These are phyloP conservation scores for Fonsecaea monophora DNA, from an alignment of 2,329 filamentous ascomycete genomes.

Conservation along the genomic window DNA sequence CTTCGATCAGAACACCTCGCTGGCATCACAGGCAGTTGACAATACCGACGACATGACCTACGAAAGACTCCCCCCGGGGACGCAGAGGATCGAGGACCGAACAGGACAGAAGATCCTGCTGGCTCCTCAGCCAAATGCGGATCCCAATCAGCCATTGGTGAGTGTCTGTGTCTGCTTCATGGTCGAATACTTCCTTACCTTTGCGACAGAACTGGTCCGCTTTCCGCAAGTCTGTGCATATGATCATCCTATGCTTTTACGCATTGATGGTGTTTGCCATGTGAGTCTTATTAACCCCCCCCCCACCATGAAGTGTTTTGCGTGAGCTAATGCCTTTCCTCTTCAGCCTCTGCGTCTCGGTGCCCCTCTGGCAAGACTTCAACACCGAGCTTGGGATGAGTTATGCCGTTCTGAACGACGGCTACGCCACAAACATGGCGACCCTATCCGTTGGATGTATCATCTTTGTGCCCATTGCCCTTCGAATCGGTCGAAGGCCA, in stretches of 20 bases:
- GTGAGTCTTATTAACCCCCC: conserved; percentile 28
- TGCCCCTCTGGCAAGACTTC: conserved; percentile 51
- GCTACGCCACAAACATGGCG: conserved; percentile 52
- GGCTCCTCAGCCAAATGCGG: conserved; percentile 40
- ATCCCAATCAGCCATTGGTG: conserved; percentile 43
- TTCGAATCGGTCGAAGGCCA: conserved; percentile 52
- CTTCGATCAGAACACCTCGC: background rate
- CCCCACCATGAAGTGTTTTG: background rate
- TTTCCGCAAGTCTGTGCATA: conserved; percentile 42
- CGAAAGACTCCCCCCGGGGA: conserved; percentile 35
- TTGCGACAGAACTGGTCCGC: conserved; percentile 27
- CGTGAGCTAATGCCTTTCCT: background rate
- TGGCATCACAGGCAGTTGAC: background rate
- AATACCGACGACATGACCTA: conserved; percentile 21
- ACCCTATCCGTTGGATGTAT: conserved; percentile 49
- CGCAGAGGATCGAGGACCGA: conserved; percentile 33
- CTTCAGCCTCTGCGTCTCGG: conserved; percentile 46
- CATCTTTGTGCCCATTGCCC: conserved; percentile 52
- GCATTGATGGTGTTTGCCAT: conserved; percentile 42
- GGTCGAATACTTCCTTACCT: background rate
- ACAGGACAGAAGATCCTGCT: conserved; percentile 34
- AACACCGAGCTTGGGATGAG: conserved; percentile 51
- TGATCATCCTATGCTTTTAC: conserved; percentile 42
- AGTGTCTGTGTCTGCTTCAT: conserved; percentile 2
- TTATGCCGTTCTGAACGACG: conserved; percentile 50